These are phyloP conservation scores for Fraxinus greggii DNA, from an alignment of 305 asterid genomes.

Conservation along the genomic window DNA sequence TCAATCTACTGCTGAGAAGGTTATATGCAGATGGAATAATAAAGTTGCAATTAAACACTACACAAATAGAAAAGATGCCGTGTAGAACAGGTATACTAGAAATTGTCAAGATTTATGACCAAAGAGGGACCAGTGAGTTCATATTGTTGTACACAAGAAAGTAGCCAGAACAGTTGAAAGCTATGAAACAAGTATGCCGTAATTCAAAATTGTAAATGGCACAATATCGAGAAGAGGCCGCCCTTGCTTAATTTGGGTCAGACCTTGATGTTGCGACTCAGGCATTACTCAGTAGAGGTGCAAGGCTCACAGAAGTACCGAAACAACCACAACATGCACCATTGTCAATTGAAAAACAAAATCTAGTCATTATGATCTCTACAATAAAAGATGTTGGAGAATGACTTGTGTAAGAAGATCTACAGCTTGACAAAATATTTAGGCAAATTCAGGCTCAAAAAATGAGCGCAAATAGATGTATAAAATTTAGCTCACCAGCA, in stretches of 20 bases:
- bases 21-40: constrained; percentile 15
- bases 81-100: background rate
- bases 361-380: background rate
- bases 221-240: background rate
- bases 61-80: background rate
- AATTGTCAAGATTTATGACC: background rate
- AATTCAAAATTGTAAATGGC: background rate
- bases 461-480: constrained; percentile 15
- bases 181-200: background rate
- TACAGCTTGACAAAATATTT: constrained; percentile 16
- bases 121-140: background rate
- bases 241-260: background rate
- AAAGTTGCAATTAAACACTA: constrained; percentile 10
- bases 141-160: background rate
- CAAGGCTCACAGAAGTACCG: background rate
- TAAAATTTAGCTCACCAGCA: constrained; percentile 58
- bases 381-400: background rate
- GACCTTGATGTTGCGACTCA: background rate
- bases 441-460: constrained; percentile 10
- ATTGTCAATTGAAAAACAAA: background rate
- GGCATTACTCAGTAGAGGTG: background rate
- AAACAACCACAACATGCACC: constrained; percentile 1
- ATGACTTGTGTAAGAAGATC: background rate
- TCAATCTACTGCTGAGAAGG: constrained; percentile 5
- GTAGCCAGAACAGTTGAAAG: background rate